Percentiles rank a stretch among this genome's conserved stretches.
Conservation (phyloP, 1,139 yeast species). For the Blastobotrys indianensis region DNA sequence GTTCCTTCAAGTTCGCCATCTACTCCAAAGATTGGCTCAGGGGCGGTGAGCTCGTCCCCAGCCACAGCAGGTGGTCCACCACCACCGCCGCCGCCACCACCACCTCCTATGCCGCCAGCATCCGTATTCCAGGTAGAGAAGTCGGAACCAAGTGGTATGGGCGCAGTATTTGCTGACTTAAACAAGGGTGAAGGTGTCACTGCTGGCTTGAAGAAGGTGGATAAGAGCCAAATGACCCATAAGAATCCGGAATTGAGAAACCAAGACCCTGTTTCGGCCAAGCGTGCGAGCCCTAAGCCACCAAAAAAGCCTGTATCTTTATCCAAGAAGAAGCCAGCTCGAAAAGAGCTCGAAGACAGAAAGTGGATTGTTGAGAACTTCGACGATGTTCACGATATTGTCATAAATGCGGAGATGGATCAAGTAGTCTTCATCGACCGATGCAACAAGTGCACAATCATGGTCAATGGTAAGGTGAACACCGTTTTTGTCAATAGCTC, state of each 20-base stretch:
- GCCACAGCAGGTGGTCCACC: slow-evolving; percentile 63
- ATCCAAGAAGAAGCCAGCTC: slow-evolving; percentile 57
- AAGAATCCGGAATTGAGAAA: slow-evolving; percentile 80
- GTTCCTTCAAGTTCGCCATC: slow-evolving; percentile 32
- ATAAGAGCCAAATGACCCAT: slow-evolving; percentile 89
- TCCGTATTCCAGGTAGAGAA: slow-evolving; percentile 48
- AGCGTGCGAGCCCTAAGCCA: slow-evolving; percentile 44
- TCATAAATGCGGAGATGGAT: slow-evolving; percentile 72
- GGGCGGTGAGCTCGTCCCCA: slow-evolving; percentile 50
- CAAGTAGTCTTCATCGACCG: slow-evolving; percentile 88
- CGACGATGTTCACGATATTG: slow-evolving; percentile 47
- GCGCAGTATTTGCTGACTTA: slow-evolving; percentile 87
- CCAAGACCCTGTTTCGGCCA: slow-evolving; percentile 18
- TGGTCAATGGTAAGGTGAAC: slow-evolving; percentile 85
- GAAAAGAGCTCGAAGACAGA: slow-evolving; percentile 73
- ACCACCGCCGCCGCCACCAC: slow-evolving; percentile 48
- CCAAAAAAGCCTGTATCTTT: slow-evolving; percentile 73
- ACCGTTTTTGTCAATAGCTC: slow-evolving; percentile 79
- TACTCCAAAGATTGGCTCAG: slow-evolving; percentile 30
- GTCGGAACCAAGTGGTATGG: slow-evolving; percentile 41
- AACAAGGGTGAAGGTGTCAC: slow-evolving; percentile 83
- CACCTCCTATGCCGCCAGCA: slow-evolving; percentile 80
- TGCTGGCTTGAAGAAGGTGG: slow-evolving; percentile 83
- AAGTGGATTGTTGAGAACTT: slow-evolving; percentile 86
- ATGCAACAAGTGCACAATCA: slow-evolving; percentile 66